Evolutionary conservation across 495 filamentous ascomycete genomes (phyloP).

Genomic region (Hypoxylon trugodes): DNA sequence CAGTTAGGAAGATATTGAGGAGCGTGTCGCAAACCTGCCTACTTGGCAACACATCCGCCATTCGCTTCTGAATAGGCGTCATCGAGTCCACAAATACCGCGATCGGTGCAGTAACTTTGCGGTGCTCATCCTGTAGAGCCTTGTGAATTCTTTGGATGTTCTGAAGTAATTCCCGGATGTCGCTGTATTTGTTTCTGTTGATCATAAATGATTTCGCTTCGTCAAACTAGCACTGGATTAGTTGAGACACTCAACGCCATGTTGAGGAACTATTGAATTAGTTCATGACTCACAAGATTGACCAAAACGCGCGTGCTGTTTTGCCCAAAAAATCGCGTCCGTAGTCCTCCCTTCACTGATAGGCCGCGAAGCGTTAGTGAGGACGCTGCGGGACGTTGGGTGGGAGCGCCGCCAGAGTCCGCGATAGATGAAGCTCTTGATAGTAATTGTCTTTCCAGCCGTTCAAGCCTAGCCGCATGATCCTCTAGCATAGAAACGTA

Average conservation of each 20-base stretch:
- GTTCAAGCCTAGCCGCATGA: slow-evolving; percentile 44
- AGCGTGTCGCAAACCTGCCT: slow-evolving; percentile 48
- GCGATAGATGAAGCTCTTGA: slow-evolving; percentile 35
- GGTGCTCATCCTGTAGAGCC: slow-evolving; percentile 45
- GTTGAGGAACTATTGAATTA: neutral
- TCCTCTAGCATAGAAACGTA: slow-evolving; percentile 44
- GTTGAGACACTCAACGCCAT: neutral
- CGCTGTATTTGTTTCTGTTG: slow-evolving; percentile 38
- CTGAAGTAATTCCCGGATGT: slow-evolving; percentile 40
- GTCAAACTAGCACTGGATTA: slow-evolving; percentile 45
- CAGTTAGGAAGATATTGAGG: slow-evolving; percentile 53
- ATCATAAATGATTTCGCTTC: slow-evolving; percentile 50
- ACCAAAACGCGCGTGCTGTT: slow-evolving; percentile 45
- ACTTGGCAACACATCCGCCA: slow-evolving; percentile 50
- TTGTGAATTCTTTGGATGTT: slow-evolving; percentile 45
- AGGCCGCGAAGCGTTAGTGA: slow-evolving; percentile 45
- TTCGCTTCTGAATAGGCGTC: slow-evolving; percentile 52
- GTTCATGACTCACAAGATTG: slow-evolving; percentile 45
- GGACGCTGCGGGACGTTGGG: slow-evolving; percentile 35
- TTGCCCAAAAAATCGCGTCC: slow-evolving; percentile 47
- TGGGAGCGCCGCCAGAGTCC: slow-evolving; percentile 20
- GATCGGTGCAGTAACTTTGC: slow-evolving; percentile 46
- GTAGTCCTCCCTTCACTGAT: slow-evolving; percentile 45
- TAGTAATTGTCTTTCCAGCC: slow-evolving; percentile 44
- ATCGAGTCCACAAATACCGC: slow-evolving; percentile 50